A percentile compares a stretch with the other conserved stretches of the same genome.
phyloP scores from a whole-genome alignment of 225 moss, liverwort and hornwort species.

The Pseudoscleropodium purum region DNA sequence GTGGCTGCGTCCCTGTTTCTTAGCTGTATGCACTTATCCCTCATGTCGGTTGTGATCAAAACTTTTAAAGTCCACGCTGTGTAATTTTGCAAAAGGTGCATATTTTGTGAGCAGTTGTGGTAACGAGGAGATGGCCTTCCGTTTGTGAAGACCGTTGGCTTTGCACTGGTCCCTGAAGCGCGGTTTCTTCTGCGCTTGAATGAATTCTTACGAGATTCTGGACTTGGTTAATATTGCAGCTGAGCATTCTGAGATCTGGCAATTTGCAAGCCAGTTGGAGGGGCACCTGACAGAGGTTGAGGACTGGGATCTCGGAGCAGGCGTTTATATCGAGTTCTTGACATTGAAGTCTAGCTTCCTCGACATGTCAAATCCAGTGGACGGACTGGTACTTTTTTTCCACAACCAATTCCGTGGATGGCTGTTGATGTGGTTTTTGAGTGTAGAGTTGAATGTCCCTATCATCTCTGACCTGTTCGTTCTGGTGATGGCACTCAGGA shows the following conservation, averaged over 20 bases:
- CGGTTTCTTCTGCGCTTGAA: background rate
- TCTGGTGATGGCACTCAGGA: constrained; percentile 30
- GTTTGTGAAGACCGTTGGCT: background rate
- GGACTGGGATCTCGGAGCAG: constrained; percentile 81
- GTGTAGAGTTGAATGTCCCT: background rate
- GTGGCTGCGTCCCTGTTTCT: constrained; percentile 58
- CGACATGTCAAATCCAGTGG: constrained; percentile 34
- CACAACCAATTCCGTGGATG: background rate
- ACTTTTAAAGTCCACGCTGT: background rate
- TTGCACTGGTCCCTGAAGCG: background rate
- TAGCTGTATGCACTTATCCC: constrained; percentile 29
- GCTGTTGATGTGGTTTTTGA: background rate
- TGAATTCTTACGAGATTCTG: background rate
- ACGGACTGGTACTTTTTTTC: constrained; percentile 56
- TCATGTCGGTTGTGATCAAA: background rate
- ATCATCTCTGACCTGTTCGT: background rate
- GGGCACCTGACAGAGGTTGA: constrained; percentile 65
- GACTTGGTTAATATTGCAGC: constrained; percentile 30
- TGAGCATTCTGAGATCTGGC: constrained; percentile 75
- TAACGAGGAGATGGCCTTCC: background rate
- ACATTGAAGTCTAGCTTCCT: constrained; percentile 59
- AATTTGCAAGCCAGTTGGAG: constrained; percentile 71
- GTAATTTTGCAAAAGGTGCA: background rate
- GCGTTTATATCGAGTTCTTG: constrained; percentile 69
- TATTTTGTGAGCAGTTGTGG: background rate